Evolutionary conservation across 176 grass and related monocot genomes (phyloP), one percentile per base, ranked within the genome.

Genomic region (Aegilops umbellulata): DNA sequence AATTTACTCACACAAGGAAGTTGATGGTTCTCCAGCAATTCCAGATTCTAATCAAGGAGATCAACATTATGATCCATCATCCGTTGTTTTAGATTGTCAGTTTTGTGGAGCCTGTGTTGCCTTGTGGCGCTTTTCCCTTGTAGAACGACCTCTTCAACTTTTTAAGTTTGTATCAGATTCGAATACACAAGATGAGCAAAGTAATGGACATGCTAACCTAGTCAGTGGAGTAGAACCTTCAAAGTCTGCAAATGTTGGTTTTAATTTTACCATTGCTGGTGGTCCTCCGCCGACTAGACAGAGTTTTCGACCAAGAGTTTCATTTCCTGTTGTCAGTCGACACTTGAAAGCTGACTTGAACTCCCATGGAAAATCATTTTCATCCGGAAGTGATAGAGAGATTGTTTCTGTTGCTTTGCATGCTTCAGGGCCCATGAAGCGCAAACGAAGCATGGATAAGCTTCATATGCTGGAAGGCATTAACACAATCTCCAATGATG

Each of bases 51-150:
- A 71, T 79, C 38, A 72, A 60, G 86, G 69, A 80, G 49, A 92
- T 80, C 77, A 85, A 41, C 38, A 90, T 79, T 94, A 86, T 80
- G 92, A 95, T 77, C 93, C 94, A 76, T 81, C 87, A 44, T 99
- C 97, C 39, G 92, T 91, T 85, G 88, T 96, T 66, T 92, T 99
- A 76, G 93, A 99, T 53, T 99, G 97, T 81, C 90, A 82, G 25
- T 94, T 99, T 90, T 99, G 97, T 91, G 94, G 97, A 86, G 90
- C 97, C 60, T 90, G 94, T 88, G 94, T 91, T 83, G 90, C 97
- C 29, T 88, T 99, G 80, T 99, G 97, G 97, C 85, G 88, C 36
- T 92, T 99, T 82, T 81, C 69, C 42, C 88, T 90, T 80, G 76
- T 94, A 11, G 84, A 92, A 60, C 87, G 85, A 22, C 97, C 97